Conservation (phyloP, 805 yeast genomes). For the Suhomyces sp. region DNA sequence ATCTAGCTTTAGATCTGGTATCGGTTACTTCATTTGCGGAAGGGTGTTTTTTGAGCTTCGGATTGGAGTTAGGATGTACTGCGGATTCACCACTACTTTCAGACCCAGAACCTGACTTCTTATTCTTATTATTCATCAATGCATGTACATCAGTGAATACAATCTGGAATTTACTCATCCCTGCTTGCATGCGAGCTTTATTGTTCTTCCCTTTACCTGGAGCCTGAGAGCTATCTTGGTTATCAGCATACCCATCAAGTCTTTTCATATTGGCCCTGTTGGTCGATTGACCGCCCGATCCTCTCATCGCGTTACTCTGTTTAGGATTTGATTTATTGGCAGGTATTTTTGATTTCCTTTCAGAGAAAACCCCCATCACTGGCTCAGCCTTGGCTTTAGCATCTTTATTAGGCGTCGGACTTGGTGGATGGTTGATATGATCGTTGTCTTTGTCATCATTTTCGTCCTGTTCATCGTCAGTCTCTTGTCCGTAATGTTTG, state of each 20-base stretch:
- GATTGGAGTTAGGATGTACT: not conserved
- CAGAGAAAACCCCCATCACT: conserved; percentile 40
- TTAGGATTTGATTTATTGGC: conserved; percentile 5
- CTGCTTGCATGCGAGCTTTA: conserved; percentile 30
- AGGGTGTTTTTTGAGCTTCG: conserved; percentile 1
- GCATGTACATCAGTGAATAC: conserved; percentile 41
- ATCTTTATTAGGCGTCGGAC: conserved; percentile 40
- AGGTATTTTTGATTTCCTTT: conserved; percentile 16
- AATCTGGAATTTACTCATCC: conserved; percentile 47
- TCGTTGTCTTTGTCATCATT: conserved; percentile 6
- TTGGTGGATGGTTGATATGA: conserved; percentile 23
- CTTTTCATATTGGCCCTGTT: not conserved
- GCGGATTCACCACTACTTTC: not conserved
- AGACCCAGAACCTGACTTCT: conserved; percentile 9
- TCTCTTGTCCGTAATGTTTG: not conserved
- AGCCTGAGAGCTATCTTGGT: not conserved
- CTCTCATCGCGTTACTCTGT: not conserved
- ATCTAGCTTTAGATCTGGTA: not conserved
- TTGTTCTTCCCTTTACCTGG: conserved; percentile 6
- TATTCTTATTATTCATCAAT: conserved; percentile 12
- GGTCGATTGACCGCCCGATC: conserved; percentile 2
- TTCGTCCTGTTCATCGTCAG: conserved; percentile 9
- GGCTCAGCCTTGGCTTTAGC: conserved; percentile 22
- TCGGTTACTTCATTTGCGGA: not conserved
- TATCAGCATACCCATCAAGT: not conserved